These are phyloP conservation scores for Dendrothele bispora DNA, from an alignment of 768 basidiomycete genomes.

Conservation along the genomic window DNA sequence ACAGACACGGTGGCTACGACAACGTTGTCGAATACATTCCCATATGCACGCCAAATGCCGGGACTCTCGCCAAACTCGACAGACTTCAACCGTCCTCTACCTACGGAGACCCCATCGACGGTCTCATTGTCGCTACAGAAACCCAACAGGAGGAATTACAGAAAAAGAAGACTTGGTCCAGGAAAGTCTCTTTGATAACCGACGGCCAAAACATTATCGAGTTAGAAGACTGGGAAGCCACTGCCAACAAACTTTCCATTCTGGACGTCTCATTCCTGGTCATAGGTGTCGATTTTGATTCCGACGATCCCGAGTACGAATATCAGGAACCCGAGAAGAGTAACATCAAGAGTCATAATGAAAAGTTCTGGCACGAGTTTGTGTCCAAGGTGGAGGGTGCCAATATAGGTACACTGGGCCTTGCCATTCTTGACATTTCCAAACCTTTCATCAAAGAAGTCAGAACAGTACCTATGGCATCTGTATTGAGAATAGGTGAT, in stretches of 20 bases:
- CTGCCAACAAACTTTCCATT: conserved; percentile 61
- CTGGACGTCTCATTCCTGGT: conserved; percentile 61
- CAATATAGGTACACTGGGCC: conserved; percentile 57
- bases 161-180: conserved; percentile 80
- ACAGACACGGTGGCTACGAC: conserved; percentile 68
- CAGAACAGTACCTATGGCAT: conserved; percentile 66
- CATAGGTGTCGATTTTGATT: conserved; percentile 88
- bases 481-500: conserved; percentile 78
- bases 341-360: conserved; percentile 76
- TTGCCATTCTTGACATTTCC: conserved; percentile 60
- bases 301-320: conserved; percentile 62
- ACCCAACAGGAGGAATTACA: conserved; percentile 68
- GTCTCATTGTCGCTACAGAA: conserved; percentile 82
- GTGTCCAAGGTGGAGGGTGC: conserved; percentile 41
- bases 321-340: conserved; percentile 71
- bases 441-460: conserved; percentile 64
- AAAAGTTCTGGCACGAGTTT: conserved; percentile 64
- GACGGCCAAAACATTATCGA: conserved; percentile 80
- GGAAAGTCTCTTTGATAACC: conserved; percentile 81
- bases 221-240: conserved; percentile 73
- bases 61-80: conserved; percentile 66
- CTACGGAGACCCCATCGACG: conserved; percentile 81
- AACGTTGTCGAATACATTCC: conserved; percentile 70
- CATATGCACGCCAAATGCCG: conserved; percentile 63
- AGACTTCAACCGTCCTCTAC: conserved; percentile 54